Conservation (phyloP, 2,329 filamentous ascomycete genomes). For the Delphinella strobiligena region DNA sequence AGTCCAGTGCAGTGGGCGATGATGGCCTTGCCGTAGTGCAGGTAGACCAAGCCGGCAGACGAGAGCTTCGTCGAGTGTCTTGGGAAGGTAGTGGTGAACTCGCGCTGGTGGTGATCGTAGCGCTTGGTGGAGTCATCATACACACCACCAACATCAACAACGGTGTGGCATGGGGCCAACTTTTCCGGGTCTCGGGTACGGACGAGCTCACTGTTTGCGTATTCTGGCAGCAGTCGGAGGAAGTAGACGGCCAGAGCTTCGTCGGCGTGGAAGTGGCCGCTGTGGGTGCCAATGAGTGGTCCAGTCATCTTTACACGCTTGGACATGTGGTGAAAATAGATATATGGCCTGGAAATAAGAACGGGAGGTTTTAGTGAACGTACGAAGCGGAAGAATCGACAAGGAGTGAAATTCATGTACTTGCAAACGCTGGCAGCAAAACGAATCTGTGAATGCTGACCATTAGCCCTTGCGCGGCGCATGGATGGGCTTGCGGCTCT, state of each 20-base stretch:
- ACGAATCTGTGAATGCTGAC: neutral
- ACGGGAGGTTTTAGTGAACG: too few relatives aligned
- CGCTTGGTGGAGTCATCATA: slow-evolving; percentile 68
- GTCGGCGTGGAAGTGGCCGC: slow-evolving; percentile 97
- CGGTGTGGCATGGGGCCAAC: slow-evolving; percentile 76
- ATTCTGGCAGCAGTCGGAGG: slow-evolving; percentile 76
- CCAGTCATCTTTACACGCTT: slow-evolving; percentile 75
- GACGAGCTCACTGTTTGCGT: slow-evolving; percentile 60
- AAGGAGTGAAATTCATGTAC: too few relatives aligned
- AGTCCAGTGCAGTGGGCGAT: slow-evolving; percentile 56
- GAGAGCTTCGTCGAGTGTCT: slow-evolving; percentile 77
- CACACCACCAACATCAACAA: slow-evolving; percentile 94
- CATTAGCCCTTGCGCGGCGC: too few relatives aligned
- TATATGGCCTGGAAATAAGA: too few relatives aligned
- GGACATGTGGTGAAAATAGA: neutral
- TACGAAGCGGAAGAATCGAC: too few relatives aligned
- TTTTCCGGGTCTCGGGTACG: slow-evolving; percentile 75
- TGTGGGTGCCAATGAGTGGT: slow-evolving; percentile 79
- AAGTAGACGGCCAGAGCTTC: slow-evolving; percentile 95
- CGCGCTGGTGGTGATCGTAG: slow-evolving; percentile 96
- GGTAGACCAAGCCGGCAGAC: slow-evolving; percentile 84
- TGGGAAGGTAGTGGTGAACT: slow-evolving; percentile 77
- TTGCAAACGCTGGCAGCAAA: too few relatives aligned
- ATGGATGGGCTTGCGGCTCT: neutral
- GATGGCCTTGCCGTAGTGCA: slow-evolving; percentile 85